A percentile compares a stretch with the other conserved stretches of the same genome.
phyloP scores from a whole-genome alignment of 305 asterid genomes.

The Fraxinus velutina region DNA sequence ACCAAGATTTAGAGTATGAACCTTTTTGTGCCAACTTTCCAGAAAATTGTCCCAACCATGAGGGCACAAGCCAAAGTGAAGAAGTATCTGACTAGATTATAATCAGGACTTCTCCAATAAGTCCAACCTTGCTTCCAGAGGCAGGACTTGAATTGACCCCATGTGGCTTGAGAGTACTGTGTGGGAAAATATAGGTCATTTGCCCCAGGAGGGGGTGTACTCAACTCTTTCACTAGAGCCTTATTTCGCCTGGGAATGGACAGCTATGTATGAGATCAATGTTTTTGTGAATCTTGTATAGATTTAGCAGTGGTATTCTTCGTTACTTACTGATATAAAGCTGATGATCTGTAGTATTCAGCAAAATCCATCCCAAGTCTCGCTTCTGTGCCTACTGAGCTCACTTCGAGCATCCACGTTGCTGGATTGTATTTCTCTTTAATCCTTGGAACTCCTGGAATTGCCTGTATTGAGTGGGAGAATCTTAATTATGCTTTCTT shows the following conservation, averaged over 20 bases:
- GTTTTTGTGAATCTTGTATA: neutral
- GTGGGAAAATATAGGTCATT: slow-evolving; percentile 47
- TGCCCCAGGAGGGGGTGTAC: slow-evolving; percentile 46
- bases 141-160: slow-evolving; percentile 55
- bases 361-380: slow-evolving; percentile 26
- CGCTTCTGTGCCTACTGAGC: slow-evolving; percentile 23
- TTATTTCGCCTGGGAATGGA: slow-evolving; percentile 43
- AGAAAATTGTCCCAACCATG: slow-evolving; percentile 56
- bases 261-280: neutral
- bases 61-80: slow-evolving; percentile 58
- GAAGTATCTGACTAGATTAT: slow-evolving; percentile 64
- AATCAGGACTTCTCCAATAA: slow-evolving; percentile 74
- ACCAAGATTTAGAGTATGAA: slow-evolving; percentile 5
- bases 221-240: slow-evolving; percentile 52
- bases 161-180: slow-evolving; percentile 47
- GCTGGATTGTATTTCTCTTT: slow-evolving; percentile 30
- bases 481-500: neutral
- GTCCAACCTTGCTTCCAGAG: slow-evolving; percentile 67
- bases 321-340: slow-evolving; percentile 25
- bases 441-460: slow-evolving; percentile 26
- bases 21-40: slow-evolving; percentile 57
- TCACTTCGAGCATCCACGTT: slow-evolving; percentile 32
- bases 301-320: neutral
- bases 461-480: slow-evolving; percentile 7
- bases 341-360: slow-evolving; percentile 17